Base-by-base conservation (phyloP, 495 filamentous ascomycete species). In the Xylaria venustula region DNA sequence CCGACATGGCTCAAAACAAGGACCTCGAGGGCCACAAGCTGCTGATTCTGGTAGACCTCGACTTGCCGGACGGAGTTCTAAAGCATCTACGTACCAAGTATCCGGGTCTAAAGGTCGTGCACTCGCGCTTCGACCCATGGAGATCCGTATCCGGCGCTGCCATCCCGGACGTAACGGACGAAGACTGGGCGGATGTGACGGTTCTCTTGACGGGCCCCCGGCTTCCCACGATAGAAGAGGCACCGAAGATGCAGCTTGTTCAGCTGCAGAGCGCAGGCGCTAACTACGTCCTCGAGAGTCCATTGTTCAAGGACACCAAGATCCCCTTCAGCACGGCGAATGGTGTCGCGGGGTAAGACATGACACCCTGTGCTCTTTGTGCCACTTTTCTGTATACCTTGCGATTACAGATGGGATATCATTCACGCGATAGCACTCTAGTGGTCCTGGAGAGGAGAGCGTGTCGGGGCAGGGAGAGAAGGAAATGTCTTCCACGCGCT, bases 241-340 rank as follows among this genome's bases (percentile, higher is more conserved):
- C 73, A 0, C 81, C 78, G 9, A 85, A 87, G 25, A 71, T 93
- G 30, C 82, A 88, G 64, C 72, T 91, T 45, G 84, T 96, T 36
- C 92, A 96, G 63, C 79, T 91, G 23, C 80, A 86, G 67, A 88
- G 83, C 46, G 91, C 92, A 5, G 92, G 92, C 1, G 81, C 84
- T 11, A 90, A 96, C 67, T 87, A 87, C 58, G 64, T 92, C 7
- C 54, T 84, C 26, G 65, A 84, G 3, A 65, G 83, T 34, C 88
- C 88, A 4, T 76, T 93, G 1, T 87, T 89, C 62, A 86, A 61
- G 23, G 78, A 86, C 17, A 85, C 84, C 12, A 65, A 85, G 14
- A 81, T 93, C 51, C 73, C 80, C 0, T 79, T 96, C 50, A 87
- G 87, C 22, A 92, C 88, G 6, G 85, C 87, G 37, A 88, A 84